Conservation (phyloP, 2,329 filamentous ascomycete genomes). For the Aspergillus neoniger region DNA sequence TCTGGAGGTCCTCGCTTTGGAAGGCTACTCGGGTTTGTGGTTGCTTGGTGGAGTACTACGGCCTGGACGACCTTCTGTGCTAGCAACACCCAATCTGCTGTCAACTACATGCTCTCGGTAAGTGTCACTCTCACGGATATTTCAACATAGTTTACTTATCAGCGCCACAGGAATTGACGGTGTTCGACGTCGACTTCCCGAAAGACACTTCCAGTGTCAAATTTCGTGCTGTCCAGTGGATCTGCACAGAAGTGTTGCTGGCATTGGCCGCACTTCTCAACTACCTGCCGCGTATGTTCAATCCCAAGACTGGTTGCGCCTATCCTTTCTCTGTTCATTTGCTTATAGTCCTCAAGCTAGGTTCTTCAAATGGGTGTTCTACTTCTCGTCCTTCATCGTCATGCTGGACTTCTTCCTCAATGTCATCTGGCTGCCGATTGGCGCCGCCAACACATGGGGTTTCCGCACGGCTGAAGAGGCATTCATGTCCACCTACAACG, state of each 20-base stretch:
- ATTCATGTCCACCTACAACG: conserved; percentile 63
- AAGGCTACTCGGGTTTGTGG: conserved; percentile 60
- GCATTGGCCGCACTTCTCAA: conserved; percentile 54
- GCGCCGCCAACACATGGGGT: conserved; percentile 56
- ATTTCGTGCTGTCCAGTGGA: conserved; percentile 64
- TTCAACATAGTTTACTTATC: conserved; percentile 11
- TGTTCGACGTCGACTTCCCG: conserved; percentile 59
- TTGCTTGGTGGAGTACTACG: conserved; percentile 66
- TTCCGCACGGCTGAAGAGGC: conserved; percentile 62
- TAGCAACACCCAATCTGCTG: conserved; percentile 55
- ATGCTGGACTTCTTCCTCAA: conserved; percentile 62
- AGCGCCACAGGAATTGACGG: conserved; percentile 54
- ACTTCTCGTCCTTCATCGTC: conserved; percentile 44
- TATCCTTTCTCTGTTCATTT: background rate
- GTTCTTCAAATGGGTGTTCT: conserved; percentile 46
- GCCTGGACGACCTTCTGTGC: conserved; percentile 63
- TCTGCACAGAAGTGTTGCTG: conserved; percentile 56
- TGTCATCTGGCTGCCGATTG: conserved; percentile 63
- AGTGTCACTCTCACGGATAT: conserved; percentile 12
- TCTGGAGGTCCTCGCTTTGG: conserved; percentile 58
- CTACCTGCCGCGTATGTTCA: conserved; percentile 51
- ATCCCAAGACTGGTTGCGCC: fast-evolving
- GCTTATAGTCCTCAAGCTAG: conserved; percentile 35
- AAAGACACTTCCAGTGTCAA: conserved; percentile 56
- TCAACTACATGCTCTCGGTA: conserved; percentile 57